These are phyloP conservation scores for Yarrowia osloensis DNA, from an alignment of 805 yeast genomes.

Conservation along the genomic window DNA sequence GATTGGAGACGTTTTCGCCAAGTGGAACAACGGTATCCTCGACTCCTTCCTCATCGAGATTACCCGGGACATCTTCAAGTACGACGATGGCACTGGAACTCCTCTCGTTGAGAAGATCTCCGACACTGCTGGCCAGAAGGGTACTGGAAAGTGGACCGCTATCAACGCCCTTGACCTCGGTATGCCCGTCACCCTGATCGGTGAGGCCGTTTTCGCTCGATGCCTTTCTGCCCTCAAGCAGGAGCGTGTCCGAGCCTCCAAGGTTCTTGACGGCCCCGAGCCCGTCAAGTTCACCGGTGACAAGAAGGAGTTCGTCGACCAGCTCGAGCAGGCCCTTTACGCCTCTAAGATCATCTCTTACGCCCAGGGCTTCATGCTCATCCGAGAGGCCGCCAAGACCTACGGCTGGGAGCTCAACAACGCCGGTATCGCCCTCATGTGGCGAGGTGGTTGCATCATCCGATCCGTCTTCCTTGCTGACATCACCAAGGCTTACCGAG, in stretches of 20 bases:
- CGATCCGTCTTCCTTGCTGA: slow-evolving; percentile 98
- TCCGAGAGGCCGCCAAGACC: slow-evolving; percentile 96
- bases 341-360: slow-evolving; percentile 98
- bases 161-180: slow-evolving; percentile 96
- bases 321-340: slow-evolving; percentile 95
- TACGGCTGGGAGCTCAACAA: slow-evolving; percentile 96
- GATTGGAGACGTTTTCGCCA: slow-evolving; percentile 86
- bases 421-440: slow-evolving; percentile 98
- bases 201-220: slow-evolving; percentile 98
- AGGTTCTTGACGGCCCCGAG: slow-evolving; percentile 75
- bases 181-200: slow-evolving; percentile 96
- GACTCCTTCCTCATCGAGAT: slow-evolving; percentile 97
- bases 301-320: slow-evolving; percentile 82
- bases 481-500: slow-evolving; percentile 94
- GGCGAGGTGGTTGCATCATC: slow-evolving; percentile 99
- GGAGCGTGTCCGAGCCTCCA: slow-evolving; percentile 88
- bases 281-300: slow-evolving; percentile 67
- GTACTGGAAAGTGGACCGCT: slow-evolving; percentile 99
- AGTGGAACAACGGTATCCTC: slow-evolving; percentile 96
- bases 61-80: slow-evolving; percentile 91
- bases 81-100: slow-evolving; percentile 84
- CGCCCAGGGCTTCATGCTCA: slow-evolving; percentile 99
- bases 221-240: slow-evolving; percentile 88
- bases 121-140: slow-evolving; percentile 98
- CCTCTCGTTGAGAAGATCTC: slow-evolving; percentile 95